Evolutionary conservation across 2,329 filamentous ascomycete species (phyloP).

Genomic region (Penicillium polonicum): DNA sequence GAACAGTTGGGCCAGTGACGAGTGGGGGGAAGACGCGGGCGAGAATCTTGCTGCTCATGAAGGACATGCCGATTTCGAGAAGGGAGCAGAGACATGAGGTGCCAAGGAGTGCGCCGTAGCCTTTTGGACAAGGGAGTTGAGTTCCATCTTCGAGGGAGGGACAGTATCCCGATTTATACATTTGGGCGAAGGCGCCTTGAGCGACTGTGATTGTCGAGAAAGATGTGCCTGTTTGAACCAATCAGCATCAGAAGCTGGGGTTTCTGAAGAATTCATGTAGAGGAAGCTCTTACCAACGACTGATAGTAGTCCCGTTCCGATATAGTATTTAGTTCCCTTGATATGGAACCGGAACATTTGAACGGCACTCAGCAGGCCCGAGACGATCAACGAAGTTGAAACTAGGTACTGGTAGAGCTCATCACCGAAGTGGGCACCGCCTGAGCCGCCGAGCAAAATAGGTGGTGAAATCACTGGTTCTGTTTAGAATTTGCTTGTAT

Average conservation of each 20-base stretch:
- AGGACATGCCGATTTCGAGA: conserved; percentile 64
- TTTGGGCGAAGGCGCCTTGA: conserved; percentile 60
- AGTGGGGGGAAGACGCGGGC: conserved; percentile 66
- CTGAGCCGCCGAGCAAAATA: conserved; percentile 58
- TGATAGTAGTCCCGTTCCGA: conserved; percentile 65
- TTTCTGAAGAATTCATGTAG: not conserved
- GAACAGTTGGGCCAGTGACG: conserved; percentile 66
- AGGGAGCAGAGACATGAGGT: conserved; percentile 51
- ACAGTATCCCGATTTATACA: conserved; percentile 65
- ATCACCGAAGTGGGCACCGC: conserved; percentile 57
- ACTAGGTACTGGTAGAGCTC: conserved; percentile 64
- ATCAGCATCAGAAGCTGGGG: not conserved
- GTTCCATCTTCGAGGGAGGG: conserved; percentile 57
- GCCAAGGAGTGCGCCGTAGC: conserved; percentile 65
- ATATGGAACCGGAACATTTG: conserved; percentile 68
- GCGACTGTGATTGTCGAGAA: conserved; percentile 67
- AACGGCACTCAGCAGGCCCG: conserved; percentile 62
- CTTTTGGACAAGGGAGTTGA: conserved; percentile 61
- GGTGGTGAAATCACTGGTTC: conserved; percentile 58
- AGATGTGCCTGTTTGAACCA: conserved; percentile 49
- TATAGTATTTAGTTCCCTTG: conserved; percentile 60
- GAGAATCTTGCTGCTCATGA: conserved; percentile 60
- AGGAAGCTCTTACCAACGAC: conserved; percentile 52
- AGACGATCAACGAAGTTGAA: conserved; percentile 67
- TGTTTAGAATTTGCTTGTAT: not conserved